Evolutionary conservation across 805 yeast genomes (phyloP).

Genomic region (Suhomyces kilbournensis): DNA sequence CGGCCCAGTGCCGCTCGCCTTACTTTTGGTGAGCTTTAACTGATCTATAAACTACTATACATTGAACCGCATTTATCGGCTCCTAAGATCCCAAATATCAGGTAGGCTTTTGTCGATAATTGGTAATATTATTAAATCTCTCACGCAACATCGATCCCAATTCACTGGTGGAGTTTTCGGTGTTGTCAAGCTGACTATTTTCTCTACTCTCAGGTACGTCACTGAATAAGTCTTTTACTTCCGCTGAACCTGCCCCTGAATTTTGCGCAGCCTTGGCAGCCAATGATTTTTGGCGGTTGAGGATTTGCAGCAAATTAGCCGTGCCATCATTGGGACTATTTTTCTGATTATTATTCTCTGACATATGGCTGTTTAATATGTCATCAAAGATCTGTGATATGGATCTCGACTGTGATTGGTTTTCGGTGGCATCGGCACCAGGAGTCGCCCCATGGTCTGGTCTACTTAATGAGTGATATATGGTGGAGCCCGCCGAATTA

Average conservation of each 20-base stretch:
- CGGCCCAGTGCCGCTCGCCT: background rate
- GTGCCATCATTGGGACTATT: background rate
- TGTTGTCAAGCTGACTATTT: constrained; percentile 7
- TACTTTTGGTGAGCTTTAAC: background rate
- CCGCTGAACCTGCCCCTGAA: background rate
- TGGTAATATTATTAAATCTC: constrained; percentile 19
- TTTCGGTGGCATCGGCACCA: constrained; percentile 15
- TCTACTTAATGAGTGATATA: constrained; percentile 26
- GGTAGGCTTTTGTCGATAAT: constrained; percentile 6
- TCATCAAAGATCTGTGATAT: constrained; percentile 34
- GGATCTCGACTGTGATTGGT: constrained; percentile 23
- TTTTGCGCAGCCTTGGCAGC: constrained; percentile 1
- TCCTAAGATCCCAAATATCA: background rate
- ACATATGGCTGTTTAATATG: constrained; percentile 13
- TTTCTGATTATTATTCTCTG: background rate
- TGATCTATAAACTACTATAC: background rate
- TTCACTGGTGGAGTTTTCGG: constrained; percentile 21
- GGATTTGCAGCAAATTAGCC: background rate
- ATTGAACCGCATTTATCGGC: background rate
- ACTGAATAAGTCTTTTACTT: constrained; percentile 11
- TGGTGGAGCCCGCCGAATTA: constrained; percentile 26
- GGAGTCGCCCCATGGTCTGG: constrained; percentile 6
- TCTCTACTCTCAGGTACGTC: constrained; percentile 8
- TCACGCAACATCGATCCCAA: constrained; percentile 21
- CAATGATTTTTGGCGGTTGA: background rate